Evolutionary conservation across 2,329 filamentous ascomycete species (phyloP), one percentile per base, ranked within the genome.

Genomic region (Colletotrichum noveboracense): DNA sequence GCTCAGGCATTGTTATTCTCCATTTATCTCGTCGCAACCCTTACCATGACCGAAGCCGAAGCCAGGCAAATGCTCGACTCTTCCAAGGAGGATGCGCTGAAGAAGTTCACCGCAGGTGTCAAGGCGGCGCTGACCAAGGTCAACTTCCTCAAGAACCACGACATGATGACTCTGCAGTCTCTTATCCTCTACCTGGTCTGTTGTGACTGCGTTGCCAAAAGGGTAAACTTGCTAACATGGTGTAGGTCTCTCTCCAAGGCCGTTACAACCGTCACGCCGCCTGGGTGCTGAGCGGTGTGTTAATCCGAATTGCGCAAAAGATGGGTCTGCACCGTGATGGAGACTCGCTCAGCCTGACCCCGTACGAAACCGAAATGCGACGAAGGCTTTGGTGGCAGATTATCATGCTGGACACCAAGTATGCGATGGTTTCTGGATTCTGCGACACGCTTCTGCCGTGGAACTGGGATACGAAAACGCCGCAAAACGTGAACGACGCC

Each of bases 331-430:
- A 94, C 76, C 88, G 90, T 14, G 92, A 94, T 75, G 92, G 91
- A 43, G 88, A 89, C 75, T 82, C 84, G 21, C 84, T 92, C 7
- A 89, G 88, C 3, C 84, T 93, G 3, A 86, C 89, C 0, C 90
- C 91, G 0, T 93, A 93, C 78, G 92, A 94, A 79, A 90, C 89
- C 4, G 92, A 94, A 80, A 93, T 94, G 87, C 88, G 92, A n/a
- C 86, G 92, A 58, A 87, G 93, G 8, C 86, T 94, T 24, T 94
- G 92, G 92, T 93, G 91, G 91, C 89, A 91, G 79, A 88, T 93
- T 30, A 86, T 91, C 65, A 84, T 92, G 71, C 85, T 91, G 68
- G 91, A 93, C 76, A 85, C 88, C 58, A 89, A 90, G 77, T 89
- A 89, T 71, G 91, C 90, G 56, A 83, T 92, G 73, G 84, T 90